phyloP scores from a whole-genome alignment of 2,329 filamentous ascomycete species.

The Neofusicoccum cordaticola region DNA sequence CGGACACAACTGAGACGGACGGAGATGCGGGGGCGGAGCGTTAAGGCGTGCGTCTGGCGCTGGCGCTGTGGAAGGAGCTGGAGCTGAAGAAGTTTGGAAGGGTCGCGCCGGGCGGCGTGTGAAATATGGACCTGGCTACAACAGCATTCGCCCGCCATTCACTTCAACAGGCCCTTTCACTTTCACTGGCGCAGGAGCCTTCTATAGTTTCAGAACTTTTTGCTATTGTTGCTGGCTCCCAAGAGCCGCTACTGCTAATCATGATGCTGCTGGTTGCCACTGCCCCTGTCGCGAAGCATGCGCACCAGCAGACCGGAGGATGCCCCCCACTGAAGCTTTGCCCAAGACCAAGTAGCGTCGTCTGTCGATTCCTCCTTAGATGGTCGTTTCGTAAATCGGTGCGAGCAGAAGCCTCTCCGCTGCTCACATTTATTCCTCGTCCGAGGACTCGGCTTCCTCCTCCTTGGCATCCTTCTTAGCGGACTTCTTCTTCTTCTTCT shows the following conservation, averaged over 20 bases:
- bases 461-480: constrained; percentile 64
- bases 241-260: constrained; percentile 8
- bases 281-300: not conserved
- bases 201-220: not conserved
- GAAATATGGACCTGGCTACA: constrained; percentile 1
- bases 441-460: constrained; percentile 38
- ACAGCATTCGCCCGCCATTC: constrained; percentile 1
- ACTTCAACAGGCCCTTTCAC: not conserved
- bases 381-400: not conserved
- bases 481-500: constrained; percentile 77
- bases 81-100: not conserved
- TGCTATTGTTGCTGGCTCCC: constrained; percentile 14
- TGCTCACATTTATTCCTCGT: constrained; percentile 33
- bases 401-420: not conserved
- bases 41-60: not conserved
- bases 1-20: not conserved
- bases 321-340: not conserved
- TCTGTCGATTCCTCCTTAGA: not conserved
- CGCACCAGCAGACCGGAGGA: not conserved
- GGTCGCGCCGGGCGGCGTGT: not conserved
- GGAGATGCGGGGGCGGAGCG: not conserved
- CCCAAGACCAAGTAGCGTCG: not conserved
- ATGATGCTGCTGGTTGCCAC: constrained; percentile 1
- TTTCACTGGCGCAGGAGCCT: not conserved
- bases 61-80: not conserved